Evolutionary conservation across 768 basidiomycete species (phyloP).

Genomic region (Cytidiella melzeri): DNA sequence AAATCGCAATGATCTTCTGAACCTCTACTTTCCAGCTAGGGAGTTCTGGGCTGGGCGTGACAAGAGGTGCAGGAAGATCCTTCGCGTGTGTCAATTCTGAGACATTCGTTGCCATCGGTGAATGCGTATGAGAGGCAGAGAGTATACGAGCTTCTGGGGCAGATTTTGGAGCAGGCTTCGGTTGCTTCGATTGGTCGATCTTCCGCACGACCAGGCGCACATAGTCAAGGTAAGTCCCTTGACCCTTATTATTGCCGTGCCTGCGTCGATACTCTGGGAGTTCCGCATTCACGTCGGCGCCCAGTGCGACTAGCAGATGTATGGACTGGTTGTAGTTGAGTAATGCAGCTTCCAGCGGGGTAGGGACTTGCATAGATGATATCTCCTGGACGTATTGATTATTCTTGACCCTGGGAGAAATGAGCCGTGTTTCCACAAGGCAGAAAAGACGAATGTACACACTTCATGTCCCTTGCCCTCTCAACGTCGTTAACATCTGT

Average conservation of each 20-base stretch:
- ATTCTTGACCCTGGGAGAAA: background rate
- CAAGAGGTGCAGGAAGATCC: too few relatives aligned
- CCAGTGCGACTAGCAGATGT: constrained; percentile 22
- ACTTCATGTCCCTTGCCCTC: constrained; percentile 16
- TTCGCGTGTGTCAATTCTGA: too few relatives aligned
- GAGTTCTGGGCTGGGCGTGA: background rate
- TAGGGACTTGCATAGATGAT: background rate
- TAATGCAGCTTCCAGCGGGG: constrained; percentile 25
- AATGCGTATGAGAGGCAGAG: background rate
- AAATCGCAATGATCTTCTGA: background rate
- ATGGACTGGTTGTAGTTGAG: constrained; percentile 19
- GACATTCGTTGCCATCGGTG: background rate
- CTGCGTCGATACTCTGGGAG: background rate
- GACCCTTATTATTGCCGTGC: background rate
- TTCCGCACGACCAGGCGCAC: constrained; percentile 18
- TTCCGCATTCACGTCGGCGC: constrained; percentile 19
- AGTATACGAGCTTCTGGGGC: background rate
- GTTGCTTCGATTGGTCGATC: constrained; percentile 5
- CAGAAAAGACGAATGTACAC: constrained; percentile 1
- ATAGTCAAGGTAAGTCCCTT: constrained; percentile 19
- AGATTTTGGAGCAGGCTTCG: background rate
- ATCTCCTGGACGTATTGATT: background rate
- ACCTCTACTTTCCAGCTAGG: constrained; percentile 4
- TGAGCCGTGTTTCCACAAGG: background rate
- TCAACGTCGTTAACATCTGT: constrained; percentile 23